Conservation (phyloP, 805 yeast genomes). For the Candida yuanshanica region DNA sequence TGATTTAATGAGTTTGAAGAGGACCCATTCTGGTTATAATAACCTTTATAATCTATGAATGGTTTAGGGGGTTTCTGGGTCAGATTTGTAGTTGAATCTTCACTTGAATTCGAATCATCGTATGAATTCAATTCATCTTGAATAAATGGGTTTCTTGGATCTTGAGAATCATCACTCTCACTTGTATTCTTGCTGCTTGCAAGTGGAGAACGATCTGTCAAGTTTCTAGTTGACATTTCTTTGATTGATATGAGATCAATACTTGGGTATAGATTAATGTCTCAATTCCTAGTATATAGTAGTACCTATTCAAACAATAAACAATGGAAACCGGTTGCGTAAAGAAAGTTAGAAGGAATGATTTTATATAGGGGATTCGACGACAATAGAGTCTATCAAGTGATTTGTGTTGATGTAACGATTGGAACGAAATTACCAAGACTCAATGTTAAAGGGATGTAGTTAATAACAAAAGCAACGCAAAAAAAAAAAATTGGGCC, state of each 20-base stretch:
- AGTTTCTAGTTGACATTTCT: conserved; percentile 26
- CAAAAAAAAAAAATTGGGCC: too few species aligned
- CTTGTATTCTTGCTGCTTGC: conserved; percentile 13
- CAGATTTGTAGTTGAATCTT: conserved; percentile 12
- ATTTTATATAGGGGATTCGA: too few species aligned
- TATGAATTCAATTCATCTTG: conserved; percentile 23
- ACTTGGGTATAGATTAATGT: background rate
- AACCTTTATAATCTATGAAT: conserved; percentile 37
- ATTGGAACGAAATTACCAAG: too few species aligned
- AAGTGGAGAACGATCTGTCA: conserved; percentile 24
- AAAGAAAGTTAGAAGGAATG: too few species aligned
- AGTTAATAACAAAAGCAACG: too few species aligned
- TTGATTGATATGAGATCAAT: background rate
- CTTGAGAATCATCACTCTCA: conserved; percentile 20
- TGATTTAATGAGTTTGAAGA: conserved; percentile 30
- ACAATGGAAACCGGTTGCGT: too few species aligned
- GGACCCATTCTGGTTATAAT: conserved; percentile 36
- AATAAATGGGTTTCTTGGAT: conserved; percentile 25
- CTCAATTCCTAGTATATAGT: background rate
- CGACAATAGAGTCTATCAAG: too few species aligned
- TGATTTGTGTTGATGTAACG: too few species aligned
- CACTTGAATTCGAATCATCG: conserved; percentile 19
- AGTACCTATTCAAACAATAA: too few species aligned
- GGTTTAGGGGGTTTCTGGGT: conserved; percentile 24
- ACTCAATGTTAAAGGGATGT: too few species aligned